Conservation (phyloP, 306 rosid genomes). For the Vicia sativa region DNA sequence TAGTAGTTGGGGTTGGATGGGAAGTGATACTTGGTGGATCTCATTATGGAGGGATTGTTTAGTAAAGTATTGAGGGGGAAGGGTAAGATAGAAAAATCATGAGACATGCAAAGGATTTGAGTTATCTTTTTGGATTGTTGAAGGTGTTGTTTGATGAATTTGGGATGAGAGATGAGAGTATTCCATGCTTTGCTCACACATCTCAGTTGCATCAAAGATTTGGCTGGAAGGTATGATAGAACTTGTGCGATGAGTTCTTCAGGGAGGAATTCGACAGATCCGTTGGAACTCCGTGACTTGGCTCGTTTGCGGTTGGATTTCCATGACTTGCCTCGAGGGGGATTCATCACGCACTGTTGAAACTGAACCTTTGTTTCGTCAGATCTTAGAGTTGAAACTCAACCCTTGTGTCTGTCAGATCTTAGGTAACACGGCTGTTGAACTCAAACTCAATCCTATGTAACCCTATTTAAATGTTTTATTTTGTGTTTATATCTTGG, state of each 20-base stretch:
- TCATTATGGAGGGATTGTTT: not conserved
- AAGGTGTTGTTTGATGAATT: not conserved
- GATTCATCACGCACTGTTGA: no score
- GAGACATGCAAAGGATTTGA: not conserved
- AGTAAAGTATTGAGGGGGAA: not conserved
- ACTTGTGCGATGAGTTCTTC: not conserved
- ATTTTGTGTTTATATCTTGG: no score
- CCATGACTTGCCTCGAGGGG: no score
- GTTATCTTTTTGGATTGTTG: not conserved
- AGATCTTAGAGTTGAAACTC: no score
- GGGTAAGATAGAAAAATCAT: not conserved
- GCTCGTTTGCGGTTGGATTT: no score
- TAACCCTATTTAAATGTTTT: no score
- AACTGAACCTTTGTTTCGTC: no score
- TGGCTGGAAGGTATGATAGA: not conserved
- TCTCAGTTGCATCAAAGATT: not conserved
- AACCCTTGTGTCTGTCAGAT: no score
- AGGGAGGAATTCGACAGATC: not conserved
- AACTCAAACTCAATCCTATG: no score
- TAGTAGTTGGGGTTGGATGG: not conserved
- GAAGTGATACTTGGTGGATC: not conserved
- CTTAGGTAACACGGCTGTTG: no score
- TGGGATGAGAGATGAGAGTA: not conserved
- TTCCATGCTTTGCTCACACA: not conserved
- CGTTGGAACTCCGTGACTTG: not conserved